Conservation (phyloP, 371 early-diverging fungal genomes). For the Rhizomucor pusillus region DNA sequence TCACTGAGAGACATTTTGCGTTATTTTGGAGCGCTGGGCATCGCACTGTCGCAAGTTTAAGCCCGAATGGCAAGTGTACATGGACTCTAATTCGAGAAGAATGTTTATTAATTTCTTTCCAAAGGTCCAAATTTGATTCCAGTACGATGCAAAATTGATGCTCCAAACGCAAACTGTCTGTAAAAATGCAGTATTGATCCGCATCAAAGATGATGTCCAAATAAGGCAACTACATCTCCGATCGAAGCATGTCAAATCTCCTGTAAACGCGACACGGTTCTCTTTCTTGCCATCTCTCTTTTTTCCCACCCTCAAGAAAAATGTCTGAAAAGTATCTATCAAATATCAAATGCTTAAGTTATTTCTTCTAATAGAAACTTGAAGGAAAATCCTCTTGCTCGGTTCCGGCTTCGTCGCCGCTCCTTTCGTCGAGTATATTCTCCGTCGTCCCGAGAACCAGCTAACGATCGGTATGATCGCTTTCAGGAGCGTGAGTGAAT, state of each 20-base stretch:
- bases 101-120: too few species aligned
- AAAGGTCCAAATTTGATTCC: too few species aligned
- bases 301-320: background rate
- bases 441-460: conserved; percentile 78
- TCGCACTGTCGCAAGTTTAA: too few species aligned
- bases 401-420: conserved; percentile 98
- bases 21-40: too few species aligned
- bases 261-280: background rate
- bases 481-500: conserved; percentile 23
- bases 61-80: too few species aligned
- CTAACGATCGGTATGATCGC: conserved; percentile 68
- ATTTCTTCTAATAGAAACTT: background rate
- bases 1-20: too few species aligned
- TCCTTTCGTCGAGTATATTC: conserved; percentile 93
- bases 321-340: conserved; percentile 4
- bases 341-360: background rate
- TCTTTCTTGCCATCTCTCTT: background rate
- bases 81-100: too few species aligned
- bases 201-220: background rate
- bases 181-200: too few species aligned
- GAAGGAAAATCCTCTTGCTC: conserved; percentile 85
- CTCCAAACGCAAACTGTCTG: too few species aligned
- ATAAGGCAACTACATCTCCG: background rate
- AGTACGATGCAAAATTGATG: too few species aligned
- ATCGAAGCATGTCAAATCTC: too few species aligned